These are phyloP conservation scores for Aspergillus nomiae DNA, from an alignment of 2,329 filamentous ascomycete genomes.

Conservation along the genomic window DNA sequence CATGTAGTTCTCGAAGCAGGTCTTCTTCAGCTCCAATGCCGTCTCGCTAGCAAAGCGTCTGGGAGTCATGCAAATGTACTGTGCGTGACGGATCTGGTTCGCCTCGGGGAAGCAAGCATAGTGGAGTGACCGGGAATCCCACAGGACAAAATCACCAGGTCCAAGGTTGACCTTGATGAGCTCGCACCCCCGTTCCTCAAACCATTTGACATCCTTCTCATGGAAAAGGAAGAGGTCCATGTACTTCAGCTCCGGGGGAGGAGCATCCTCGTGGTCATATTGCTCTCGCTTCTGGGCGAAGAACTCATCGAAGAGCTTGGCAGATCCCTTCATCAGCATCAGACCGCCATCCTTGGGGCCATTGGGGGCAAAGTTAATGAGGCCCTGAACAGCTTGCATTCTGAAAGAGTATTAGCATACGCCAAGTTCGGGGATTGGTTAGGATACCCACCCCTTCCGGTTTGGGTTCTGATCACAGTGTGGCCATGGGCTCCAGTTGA, in stretches of 20 bases:
- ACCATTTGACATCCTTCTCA: constrained; percentile 48
- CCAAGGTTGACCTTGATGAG: constrained; percentile 44
- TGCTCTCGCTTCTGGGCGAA: constrained; percentile 40
- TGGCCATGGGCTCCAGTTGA: constrained; percentile 47
- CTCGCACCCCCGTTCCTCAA: constrained; percentile 41
- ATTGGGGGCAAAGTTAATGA: constrained; percentile 49
- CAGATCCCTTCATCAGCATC: constrained; percentile 48
- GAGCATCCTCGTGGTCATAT: constrained; percentile 8
- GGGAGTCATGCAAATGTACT: constrained; percentile 44
- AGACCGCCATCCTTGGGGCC: constrained; percentile 52
- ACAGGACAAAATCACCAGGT: constrained; percentile 48
- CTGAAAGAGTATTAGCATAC: not conserved
- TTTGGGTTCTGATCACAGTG: constrained; percentile 48
- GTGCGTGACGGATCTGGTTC: constrained; percentile 38
- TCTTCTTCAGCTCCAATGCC: constrained; percentile 35
- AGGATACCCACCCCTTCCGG: constrained; percentile 37
- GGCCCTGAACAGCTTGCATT: constrained; percentile 42
- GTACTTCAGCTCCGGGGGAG: constrained; percentile 28
- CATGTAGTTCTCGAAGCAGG: constrained; percentile 35
- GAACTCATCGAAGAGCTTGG: constrained; percentile 48
- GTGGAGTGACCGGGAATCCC: constrained; percentile 53
- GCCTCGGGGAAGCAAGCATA: constrained; percentile 42
- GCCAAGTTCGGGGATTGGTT: no score
- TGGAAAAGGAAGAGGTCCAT: constrained; percentile 47
- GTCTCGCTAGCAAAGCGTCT: constrained; percentile 37